Conservation (phyloP, 1,284 basidiomycete species). For the Cutaneotrichosporon dermatis region DNA sequence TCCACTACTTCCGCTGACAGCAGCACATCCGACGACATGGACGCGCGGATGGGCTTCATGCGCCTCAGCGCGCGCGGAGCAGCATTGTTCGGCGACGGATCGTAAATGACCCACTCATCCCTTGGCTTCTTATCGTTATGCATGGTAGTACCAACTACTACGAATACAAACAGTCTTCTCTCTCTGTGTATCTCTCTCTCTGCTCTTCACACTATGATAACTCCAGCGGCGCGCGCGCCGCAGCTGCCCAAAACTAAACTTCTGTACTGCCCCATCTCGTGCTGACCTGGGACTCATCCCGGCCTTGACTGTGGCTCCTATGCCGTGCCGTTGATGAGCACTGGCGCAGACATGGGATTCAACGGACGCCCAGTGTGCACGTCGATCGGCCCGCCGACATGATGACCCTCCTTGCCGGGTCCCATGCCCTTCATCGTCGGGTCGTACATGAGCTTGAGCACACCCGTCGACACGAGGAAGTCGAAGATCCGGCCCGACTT, state of each 20-base stretch:
- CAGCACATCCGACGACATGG: slow-evolving; percentile 38
- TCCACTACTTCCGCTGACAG: background rate
- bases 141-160: slow-evolving; percentile 6
- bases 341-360: background rate
- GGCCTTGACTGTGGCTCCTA: background rate
- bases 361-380: slow-evolving; percentile 13
- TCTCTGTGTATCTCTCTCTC: background rate
- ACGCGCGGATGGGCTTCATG: slow-evolving; percentile 38
- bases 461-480: slow-evolving; percentile 57
- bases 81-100: slow-evolving; percentile 37
- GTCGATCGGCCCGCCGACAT: slow-evolving; percentile 19
- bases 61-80: slow-evolving; percentile 29
- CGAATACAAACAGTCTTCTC: background rate
- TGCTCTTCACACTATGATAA: too few species aligned
- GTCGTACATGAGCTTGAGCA: slow-evolving; percentile 43
- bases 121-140: background rate
- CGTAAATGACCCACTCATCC: too few species aligned
- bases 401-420: slow-evolving; percentile 28
- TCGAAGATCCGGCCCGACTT: slow-evolving; percentile 87
- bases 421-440: slow-evolving; percentile 30
- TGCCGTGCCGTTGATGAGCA: slow-evolving; percentile 5
- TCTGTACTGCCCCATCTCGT: background rate
- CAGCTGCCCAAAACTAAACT: background rate
- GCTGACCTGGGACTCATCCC: background rate
- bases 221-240: background rate